phyloP scores from a whole-genome alignment of 768 basidiomycete genomes.

The Podaxis carcinomalis region DNA sequence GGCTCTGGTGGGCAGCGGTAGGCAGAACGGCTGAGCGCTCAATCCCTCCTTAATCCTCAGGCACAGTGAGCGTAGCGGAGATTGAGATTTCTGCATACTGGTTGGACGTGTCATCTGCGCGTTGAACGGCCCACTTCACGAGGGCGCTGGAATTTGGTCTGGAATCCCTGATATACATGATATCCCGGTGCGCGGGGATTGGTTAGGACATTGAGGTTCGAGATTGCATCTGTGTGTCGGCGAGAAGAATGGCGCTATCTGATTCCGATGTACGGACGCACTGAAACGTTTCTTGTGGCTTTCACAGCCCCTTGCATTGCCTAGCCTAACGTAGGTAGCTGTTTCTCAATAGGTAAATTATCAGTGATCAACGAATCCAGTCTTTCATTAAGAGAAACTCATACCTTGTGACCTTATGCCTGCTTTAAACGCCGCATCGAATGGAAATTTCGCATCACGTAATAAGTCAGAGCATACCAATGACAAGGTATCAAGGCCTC shows the following conservation, averaged over 20 bases:
- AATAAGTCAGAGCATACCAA: background rate
- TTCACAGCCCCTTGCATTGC: too few species aligned
- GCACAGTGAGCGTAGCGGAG: background rate
- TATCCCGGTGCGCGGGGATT: background rate
- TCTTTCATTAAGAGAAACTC: background rate
- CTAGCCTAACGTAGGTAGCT: too few species aligned
- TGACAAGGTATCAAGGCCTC: background rate
- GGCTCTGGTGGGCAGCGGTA: background rate
- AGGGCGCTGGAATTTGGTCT: background rate
- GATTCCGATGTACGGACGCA: background rate
- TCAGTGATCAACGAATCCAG: too few species aligned
- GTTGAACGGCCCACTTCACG: background rate
- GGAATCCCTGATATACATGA: background rate
- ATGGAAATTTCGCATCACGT: background rate
- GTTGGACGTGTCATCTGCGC: background rate
- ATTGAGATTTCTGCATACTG: background rate
- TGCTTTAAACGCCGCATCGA: background rate
- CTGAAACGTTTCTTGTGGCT: background rate
- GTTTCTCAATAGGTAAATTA: too few species aligned
- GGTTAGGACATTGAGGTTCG: background rate
- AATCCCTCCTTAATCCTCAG: constrained; percentile 4
- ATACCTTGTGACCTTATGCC: background rate
- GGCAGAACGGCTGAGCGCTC: background rate
- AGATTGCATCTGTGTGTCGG: too few species aligned
- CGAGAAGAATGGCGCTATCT: background rate